Evolutionary conservation across 108 stramenopile genomes (phyloP).

Genomic region (Skeletonema marinoi): DNA sequence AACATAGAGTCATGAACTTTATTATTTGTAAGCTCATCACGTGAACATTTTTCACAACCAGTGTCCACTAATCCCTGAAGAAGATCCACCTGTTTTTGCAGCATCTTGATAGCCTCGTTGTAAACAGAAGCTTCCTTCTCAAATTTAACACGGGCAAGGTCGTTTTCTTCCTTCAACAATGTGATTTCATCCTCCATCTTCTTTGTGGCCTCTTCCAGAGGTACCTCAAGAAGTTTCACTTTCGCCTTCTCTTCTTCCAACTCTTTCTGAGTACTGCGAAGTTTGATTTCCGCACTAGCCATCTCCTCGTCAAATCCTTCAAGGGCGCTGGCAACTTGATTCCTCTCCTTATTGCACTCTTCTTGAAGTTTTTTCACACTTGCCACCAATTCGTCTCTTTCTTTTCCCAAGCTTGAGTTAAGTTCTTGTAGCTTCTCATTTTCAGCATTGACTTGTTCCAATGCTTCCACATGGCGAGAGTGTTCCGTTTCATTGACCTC

Average conservation of each 20-base stretch:
- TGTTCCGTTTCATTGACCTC: slow-evolving; percentile 14
- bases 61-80: slow-evolving; percentile 6
- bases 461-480: slow-evolving; percentile 17
- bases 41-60: slow-evolving; percentile 7
- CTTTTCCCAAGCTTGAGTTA: background rate
- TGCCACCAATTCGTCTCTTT: background rate
- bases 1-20: background rate
- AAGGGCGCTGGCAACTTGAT: slow-evolving; percentile 31
- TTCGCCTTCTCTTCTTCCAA: slow-evolving; percentile 30
- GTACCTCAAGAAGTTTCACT: background rate
- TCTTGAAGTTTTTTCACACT: slow-evolving; percentile 13
- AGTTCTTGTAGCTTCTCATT: background rate
- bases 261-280: slow-evolving; percentile 28
- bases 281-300: slow-evolving; percentile 32
- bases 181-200: slow-evolving; percentile 19
- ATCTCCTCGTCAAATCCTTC: slow-evolving; percentile 44
- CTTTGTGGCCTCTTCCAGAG: slow-evolving; percentile 19
- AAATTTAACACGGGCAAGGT: slow-evolving; percentile 13
- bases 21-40: background rate
- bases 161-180: slow-evolving; percentile 6
- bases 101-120: slow-evolving; percentile 39
- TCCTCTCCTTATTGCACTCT: slow-evolving; percentile 31
- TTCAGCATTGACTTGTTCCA: slow-evolving; percentile 21
- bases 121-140: slow-evolving; percentile 39
- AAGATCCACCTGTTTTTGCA: slow-evolving; percentile 35